Percentiles rank a stretch among this genome's conserved stretches.
Conservation (phyloP, 139 green algal species). For the Dunaliella sp. region DNA sequence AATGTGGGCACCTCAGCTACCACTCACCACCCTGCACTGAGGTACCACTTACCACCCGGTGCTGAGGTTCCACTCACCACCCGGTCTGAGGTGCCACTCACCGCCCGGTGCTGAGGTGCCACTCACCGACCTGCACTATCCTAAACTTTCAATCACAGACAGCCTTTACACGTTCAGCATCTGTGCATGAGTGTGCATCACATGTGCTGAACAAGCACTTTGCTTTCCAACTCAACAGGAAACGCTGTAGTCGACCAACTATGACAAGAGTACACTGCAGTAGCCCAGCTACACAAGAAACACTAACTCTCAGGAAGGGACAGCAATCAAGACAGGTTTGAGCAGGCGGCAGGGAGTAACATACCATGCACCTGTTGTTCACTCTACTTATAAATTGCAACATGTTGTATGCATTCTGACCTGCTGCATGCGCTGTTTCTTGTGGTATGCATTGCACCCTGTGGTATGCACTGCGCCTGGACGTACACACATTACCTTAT, state of each 20-base stretch:
- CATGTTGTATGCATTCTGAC: not conserved
- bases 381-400: not conserved
- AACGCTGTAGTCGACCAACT: not conserved
- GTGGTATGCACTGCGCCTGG: not conserved
- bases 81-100: no score
- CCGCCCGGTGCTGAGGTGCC: no score
- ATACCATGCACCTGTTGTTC: not conserved
- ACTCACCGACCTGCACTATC: no score
- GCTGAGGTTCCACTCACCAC: no score
- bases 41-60: no score
- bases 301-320: no score
- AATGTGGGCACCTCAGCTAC: no score
- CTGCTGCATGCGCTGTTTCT: not conserved
- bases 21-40: no score
- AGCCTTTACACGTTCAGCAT: no score
- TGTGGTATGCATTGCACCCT: not conserved
- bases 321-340: no score
- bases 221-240: not conserved
- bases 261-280: not conserved
- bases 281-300: no score
- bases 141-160: no score
- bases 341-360: not conserved
- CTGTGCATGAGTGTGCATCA: not conserved
- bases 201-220: not conserved
- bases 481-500: not conserved